A percentile compares a stretch with the other conserved stretches of the same genome.
phyloP scores from a whole-genome alignment of 352 stramenopile genomes.

The Globisporangium alternatum region DNA sequence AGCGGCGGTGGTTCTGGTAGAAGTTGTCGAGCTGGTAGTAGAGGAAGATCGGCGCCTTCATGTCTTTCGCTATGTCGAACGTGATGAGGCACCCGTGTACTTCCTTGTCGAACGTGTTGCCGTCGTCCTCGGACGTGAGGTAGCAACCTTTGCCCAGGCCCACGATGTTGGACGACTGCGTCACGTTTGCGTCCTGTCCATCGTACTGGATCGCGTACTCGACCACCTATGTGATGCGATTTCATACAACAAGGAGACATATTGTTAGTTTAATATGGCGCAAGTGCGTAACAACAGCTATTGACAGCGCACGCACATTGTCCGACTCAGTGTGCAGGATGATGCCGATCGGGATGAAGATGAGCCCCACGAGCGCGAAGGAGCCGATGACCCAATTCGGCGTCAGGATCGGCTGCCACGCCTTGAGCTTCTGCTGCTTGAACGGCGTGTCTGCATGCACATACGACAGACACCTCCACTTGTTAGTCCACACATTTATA shows the following conservation, averaged over 20 bases:
- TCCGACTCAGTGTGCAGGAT: slow-evolving; percentile 85
- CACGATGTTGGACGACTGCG: slow-evolving; percentile 54
- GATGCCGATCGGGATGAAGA: slow-evolving; percentile 95
- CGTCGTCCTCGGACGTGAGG: slow-evolving; percentile 52
- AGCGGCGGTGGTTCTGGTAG: slow-evolving; percentile 98
- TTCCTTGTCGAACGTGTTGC: slow-evolving; percentile 61
- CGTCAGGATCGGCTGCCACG: slow-evolving; percentile 97
- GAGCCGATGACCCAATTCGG: slow-evolving; percentile 94
- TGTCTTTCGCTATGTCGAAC: slow-evolving; percentile 90
- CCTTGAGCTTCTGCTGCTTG: slow-evolving; percentile 90
- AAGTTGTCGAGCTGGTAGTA: slow-evolving; percentile 99
- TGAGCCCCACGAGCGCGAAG: slow-evolving; percentile 92
- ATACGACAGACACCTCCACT: background rate
- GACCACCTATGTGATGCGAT: slow-evolving; percentile 49
- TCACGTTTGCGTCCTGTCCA: slow-evolving; percentile 46
- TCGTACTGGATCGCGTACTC: slow-evolving; percentile 91
- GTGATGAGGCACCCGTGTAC: slow-evolving; percentile 73
- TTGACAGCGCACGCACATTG: slow-evolving; percentile 41
- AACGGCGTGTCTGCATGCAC: slow-evolving; percentile 69
- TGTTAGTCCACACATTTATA: slow-evolving; percentile 3
- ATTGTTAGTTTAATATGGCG: no score
- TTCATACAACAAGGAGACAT: background rate
- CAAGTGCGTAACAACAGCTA: background rate
- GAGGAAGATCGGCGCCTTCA: slow-evolving; percentile 95
- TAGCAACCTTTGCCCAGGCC: slow-evolving; percentile 58